Percentiles rank a stretch among this genome's conserved stretches.
phyloP scores from a whole-genome alignment of 495 filamentous ascomycete genomes.

The Lophium mytilinum region DNA sequence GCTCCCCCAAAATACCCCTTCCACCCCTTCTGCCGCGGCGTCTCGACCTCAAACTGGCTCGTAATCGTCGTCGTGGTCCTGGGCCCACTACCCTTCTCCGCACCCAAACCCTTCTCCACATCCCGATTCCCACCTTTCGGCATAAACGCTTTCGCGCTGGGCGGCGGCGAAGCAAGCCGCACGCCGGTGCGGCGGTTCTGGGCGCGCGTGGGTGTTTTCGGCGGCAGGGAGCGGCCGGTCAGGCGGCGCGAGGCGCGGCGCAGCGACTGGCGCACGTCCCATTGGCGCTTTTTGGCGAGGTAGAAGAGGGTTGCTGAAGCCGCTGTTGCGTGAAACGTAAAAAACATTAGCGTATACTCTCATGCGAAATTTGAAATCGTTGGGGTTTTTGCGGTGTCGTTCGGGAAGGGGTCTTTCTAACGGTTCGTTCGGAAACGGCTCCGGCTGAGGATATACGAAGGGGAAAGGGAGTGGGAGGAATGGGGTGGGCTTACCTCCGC shows the following conservation, averaged over 20 bases:
- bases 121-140: conserved; percentile 12
- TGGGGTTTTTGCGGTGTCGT: no score
- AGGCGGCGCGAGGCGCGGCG: conserved; percentile 40
- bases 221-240: conserved; percentile 25
- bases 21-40: conserved; percentile 19
- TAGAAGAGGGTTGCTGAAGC: conserved; percentile 41
- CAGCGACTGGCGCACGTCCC: conserved; percentile 42
- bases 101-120: conserved; percentile 20
- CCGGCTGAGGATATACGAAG: no score
- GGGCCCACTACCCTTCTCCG: background rate
- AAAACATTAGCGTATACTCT: no score
- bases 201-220: conserved; percentile 4
- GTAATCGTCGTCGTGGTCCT: conserved; percentile 23
- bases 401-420: no score
- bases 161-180: conserved; percentile 20
- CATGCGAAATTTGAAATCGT: no score
- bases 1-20: conserved; percentile 12
- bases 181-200: conserved; percentile 22
- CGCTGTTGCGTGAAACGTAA: conserved; percentile 34
- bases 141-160: background rate
- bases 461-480: background rate
- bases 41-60: conserved; percentile 25
- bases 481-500: conserved; percentile 36
- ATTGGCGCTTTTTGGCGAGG: conserved; percentile 46
- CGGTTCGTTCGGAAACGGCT: no score